These are phyloP conservation scores for Metschnikowia proteae DNA, from an alignment of 805 yeast genomes.

Conservation along the genomic window DNA sequence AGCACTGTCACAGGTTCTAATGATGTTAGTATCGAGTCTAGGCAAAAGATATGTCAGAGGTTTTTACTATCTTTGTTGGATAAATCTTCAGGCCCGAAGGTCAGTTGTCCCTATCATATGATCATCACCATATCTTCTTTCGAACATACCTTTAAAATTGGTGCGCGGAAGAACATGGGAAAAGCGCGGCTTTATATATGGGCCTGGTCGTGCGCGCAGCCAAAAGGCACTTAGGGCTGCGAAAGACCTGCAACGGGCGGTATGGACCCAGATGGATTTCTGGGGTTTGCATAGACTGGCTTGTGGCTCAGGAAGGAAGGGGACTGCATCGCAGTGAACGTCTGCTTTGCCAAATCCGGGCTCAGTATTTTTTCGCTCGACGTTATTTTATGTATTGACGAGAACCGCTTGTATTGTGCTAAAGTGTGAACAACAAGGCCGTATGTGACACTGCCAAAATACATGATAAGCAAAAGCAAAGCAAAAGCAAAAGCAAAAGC, in stretches of 20 bases:
- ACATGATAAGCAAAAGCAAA: too few species aligned
- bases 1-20: neutral
- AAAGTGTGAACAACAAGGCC: too few species aligned
- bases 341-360: too few species aligned
- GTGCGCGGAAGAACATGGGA: neutral
- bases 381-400: too few species aligned
- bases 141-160: neutral
- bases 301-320: too few species aligned
- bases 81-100: constrained; percentile 20
- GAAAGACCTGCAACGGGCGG: neutral
- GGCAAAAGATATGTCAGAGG: neutral
- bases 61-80: constrained; percentile 18
- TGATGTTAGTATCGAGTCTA: constrained; percentile 4
- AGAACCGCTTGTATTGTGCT: too few species aligned
- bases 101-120: constrained; percentile 23
- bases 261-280: too few species aligned
- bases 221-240: constrained; percentile 1
- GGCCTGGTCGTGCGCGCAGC: neutral
- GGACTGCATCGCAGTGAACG: too few species aligned
- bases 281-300: too few species aligned
- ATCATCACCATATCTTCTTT: constrained; percentile 12
- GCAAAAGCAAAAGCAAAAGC: too few species aligned
- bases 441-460: too few species aligned
- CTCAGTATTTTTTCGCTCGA: too few species aligned
- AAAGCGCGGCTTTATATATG: constrained; percentile 1